Base-by-base conservation (phyloP, 208 protist genomes). In the Leishmania lainsoni region DNA sequence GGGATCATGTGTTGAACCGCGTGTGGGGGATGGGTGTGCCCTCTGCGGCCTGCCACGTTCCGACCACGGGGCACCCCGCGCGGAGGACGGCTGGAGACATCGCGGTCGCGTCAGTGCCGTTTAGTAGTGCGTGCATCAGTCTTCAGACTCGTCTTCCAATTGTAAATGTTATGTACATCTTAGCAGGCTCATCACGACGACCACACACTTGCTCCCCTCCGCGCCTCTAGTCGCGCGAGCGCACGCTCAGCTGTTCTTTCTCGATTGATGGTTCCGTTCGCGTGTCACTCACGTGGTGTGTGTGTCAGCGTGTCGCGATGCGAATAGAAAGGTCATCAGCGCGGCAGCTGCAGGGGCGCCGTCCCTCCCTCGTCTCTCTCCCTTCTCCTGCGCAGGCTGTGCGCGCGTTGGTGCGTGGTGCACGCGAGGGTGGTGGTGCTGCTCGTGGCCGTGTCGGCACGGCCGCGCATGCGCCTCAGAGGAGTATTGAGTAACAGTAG, bases 211-310 rank as follows among this genome's bases (percentile, higher is more conserved):
- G n/a, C n/a, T n/a, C n/a, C n/a, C n/a, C n/a, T n/a, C n/a, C n/a
- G n/a, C n/a, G n/a, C n/a, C n/a, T n/a, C n/a, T n/a, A n/a, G n/a
- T n/a, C n/a, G n/a, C n/a, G n/a, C n/a, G n/a, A n/a, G n/a, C n/a
- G n/a, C n/a, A n/a, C n/a, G n/a, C n/a, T n/a, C n/a, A n/a, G n/a
- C 45, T 97, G 72, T 42, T 89, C 85, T 49, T 80, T 89, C 85
- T 98, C 94, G 68, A 96, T 78, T 66, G 96, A 75, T 59, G 86
- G 82, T 93, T 96, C 51, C 88, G 52, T 84, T 84, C 80, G 80
- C 80, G 26, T 84, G 79, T 74, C 94, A 93, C 51, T 97, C 81
- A 87, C 94, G 88, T 35, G 86, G 49, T 56, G 81, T 73, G 69
- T 87, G 29, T 81, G n/a, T n/a, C 85, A 81, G 63, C 91, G 80